Base-by-base conservation (phyloP, 345 rosid genomes). In the Garcia nutans region DNA sequence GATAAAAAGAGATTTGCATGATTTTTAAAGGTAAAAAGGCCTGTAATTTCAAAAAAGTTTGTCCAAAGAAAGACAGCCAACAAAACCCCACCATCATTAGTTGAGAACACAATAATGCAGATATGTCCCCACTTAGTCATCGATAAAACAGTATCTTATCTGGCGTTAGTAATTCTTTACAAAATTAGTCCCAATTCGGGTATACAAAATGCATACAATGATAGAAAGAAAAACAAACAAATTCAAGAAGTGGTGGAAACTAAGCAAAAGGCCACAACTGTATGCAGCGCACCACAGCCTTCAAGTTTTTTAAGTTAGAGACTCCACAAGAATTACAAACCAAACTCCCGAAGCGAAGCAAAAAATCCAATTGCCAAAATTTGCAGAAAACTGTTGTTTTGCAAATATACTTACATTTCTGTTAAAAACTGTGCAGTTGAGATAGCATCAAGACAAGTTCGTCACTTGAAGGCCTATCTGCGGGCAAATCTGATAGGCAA, bases 371-470 rank as follows among this genome's bases (percentile, higher is more conserved):
- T 67, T 71, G 70, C 73, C 62, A 70, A 74, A 80, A 75, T 64
- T 76, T 54, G 61, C 66, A 73, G 68, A n/a, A n/a, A n/a, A 12
- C 63, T 33, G 24, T 55, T 22, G 44, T 61, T 68, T 31, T 6
- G 28, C 54, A 13, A 60, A 69, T 44, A 58, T 78, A 82, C 86
- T 84, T 74, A 78, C 86, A 75, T 61, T 71, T 65, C 60, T 33
- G 61, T 89, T 79, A 95, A 84, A 93, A 95, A 80, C 99, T 95
- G 82, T 93, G 97, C 76, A 95, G 82, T 79, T 91, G 99, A 65
- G 98, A 93, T 72, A 95, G 89, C 97, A 93, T 91, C 71, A 88
- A 88, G 33, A 91, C 99, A 58, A 95, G 97, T 78, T 95, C 99
- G 56, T 95, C 97, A 63, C 96, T 91, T 9, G 97, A 93, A 77